phyloP scores from a whole-genome alignment of 768 basidiomycete species.

The Phallus indusiatus region DNA sequence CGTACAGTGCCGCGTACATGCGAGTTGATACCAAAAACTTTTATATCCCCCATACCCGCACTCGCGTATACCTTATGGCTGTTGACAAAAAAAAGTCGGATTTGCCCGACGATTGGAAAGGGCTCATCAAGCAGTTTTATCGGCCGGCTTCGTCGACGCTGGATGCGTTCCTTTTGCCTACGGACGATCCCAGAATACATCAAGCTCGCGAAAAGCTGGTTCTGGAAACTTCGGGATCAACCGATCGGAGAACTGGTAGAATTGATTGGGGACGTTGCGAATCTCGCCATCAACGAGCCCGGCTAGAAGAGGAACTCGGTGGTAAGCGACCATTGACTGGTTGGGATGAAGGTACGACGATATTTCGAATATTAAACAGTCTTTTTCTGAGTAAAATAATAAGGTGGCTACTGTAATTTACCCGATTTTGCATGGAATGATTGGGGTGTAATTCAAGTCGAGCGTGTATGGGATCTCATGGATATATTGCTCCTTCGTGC shows the following conservation, averaged over 20 bases:
- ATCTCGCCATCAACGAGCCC: conserved; percentile 79
- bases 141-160: conserved; percentile 83
- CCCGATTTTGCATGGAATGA: conserved; percentile 90
- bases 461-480: conserved; percentile 92
- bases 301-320: conserved; percentile 77
- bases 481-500: conserved; percentile 83
- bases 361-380: not conserved
- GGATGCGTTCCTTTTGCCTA: conserved; percentile 84
- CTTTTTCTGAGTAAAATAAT: conserved; percentile 17
- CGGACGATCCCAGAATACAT: conserved; percentile 87
- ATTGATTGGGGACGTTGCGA: conserved; percentile 92
- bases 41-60: conserved; percentile 93
- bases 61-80: conserved; percentile 79
- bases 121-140: conserved; percentile 49
- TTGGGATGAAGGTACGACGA: conserved; percentile 76
- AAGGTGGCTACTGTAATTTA: conserved; percentile 75
- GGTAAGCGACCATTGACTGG: conserved; percentile 77
- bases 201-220: conserved; percentile 80
- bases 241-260: conserved; percentile 61
- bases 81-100: conserved; percentile 52
- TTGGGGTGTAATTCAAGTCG: conserved; percentile 88
- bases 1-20: conserved; percentile 62
- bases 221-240: conserved; percentile 50
- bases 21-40: conserved; percentile 81
- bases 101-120: conserved; percentile 63